These are phyloP conservation scores for Yamadazyma buinensis DNA, from an alignment of 1,139 yeast genomes.

Conservation along the genomic window DNA sequence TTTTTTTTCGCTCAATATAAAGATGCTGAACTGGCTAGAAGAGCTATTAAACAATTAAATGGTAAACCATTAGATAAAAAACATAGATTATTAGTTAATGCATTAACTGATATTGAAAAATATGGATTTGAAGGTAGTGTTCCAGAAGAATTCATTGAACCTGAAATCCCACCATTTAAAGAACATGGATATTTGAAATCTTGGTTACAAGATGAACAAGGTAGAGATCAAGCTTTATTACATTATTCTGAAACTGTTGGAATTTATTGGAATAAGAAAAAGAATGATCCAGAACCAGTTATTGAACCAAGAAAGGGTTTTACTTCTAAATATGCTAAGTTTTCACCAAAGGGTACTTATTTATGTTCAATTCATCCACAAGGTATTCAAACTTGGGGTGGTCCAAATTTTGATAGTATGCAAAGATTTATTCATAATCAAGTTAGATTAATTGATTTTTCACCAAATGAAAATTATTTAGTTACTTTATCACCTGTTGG, in stretches of 20 bases:
- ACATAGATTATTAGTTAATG: constrained; percentile 85
- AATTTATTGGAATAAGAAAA: constrained; percentile 82
- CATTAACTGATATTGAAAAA: constrained; percentile 79
- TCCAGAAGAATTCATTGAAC: constrained; percentile 63
- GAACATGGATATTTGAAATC: constrained; percentile 78
- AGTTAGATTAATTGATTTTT: constrained; percentile 85
- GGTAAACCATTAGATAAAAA: constrained; percentile 91
- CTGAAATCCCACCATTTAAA: constrained; percentile 65
- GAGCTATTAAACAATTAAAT: constrained; percentile 76
- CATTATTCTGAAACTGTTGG: constrained; percentile 82
- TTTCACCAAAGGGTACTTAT: constrained; percentile 93
- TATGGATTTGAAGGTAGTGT: constrained; percentile 69
- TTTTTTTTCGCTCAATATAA: constrained; percentile 83
- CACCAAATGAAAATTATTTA: constrained; percentile 87
- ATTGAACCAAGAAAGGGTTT: constrained; percentile 78
- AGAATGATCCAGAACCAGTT: constrained; percentile 70
- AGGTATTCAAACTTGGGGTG: constrained; percentile 98
- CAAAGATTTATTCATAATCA: constrained; percentile 84
- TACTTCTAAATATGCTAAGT: constrained; percentile 84
- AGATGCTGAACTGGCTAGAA: constrained; percentile 62
- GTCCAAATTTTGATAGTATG: constrained; percentile 69
- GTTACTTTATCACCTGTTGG: constrained; percentile 91
- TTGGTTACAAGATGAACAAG: constrained; percentile 87
- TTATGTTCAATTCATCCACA: constrained; percentile 87
- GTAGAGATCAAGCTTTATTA: constrained; percentile 86